Conservation (phyloP, 2,329 filamentous ascomycete genomes). For the Clonostachys sp. region DNA sequence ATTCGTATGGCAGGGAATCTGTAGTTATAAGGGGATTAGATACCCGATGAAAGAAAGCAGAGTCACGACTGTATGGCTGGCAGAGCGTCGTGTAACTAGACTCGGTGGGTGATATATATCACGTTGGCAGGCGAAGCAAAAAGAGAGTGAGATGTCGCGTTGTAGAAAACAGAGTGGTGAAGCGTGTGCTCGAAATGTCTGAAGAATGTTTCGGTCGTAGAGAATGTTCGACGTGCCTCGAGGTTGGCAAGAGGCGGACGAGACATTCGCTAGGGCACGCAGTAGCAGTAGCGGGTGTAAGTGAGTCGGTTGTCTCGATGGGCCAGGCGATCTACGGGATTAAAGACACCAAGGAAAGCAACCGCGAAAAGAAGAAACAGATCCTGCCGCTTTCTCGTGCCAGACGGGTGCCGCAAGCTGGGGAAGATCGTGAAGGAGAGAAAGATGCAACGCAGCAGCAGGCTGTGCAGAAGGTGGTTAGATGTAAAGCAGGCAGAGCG, state of each 20-base stretch:
- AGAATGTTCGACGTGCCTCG: too few relatives aligned
- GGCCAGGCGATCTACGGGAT: background rate
- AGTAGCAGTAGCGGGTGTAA: too few relatives aligned
- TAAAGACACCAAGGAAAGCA: background rate
- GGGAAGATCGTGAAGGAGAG: background rate
- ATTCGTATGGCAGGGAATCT: too few relatives aligned
- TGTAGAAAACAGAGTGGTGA: too few relatives aligned
- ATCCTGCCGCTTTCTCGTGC: slow-evolving; percentile 3
- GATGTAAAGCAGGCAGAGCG: background rate
- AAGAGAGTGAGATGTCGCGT: background rate
- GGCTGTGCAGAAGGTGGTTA: background rate
- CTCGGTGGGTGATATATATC: background rate
- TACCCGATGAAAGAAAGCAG: background rate
- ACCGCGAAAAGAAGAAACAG: background rate
- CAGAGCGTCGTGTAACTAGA: background rate
- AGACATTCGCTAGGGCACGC: too few relatives aligned
- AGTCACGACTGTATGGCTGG: background rate
- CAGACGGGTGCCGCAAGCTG: slow-evolving; percentile 3
- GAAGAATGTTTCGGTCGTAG: too few relatives aligned
- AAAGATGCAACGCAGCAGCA: background rate
- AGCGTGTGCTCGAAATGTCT: too few relatives aligned
- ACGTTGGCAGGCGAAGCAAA: background rate
- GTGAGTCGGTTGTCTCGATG: background rate
- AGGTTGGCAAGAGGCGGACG: too few relatives aligned
- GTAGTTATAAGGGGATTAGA: too few relatives aligned